Conservation (phyloP, 352 stramenopile species). For the Globisporangium takayamanum region DNA sequence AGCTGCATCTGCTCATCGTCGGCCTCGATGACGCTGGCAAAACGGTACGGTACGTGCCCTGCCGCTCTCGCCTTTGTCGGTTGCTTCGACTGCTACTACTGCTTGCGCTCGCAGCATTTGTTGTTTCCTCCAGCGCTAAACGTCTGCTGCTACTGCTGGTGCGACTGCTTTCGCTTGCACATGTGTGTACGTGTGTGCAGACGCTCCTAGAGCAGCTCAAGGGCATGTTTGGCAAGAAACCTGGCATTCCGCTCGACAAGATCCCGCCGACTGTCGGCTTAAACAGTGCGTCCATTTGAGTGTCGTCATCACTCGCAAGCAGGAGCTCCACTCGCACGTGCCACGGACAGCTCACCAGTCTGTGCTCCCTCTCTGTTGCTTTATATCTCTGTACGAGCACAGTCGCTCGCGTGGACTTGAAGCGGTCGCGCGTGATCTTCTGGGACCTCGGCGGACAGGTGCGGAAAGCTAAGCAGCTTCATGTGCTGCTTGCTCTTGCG, state of each 20-base stretch:
- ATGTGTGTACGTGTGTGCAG: conserved; percentile 15
- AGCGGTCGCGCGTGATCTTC: conserved; percentile 84
- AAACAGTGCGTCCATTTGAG: conserved; percentile 53
- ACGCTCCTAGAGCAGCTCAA: conserved; percentile 90
- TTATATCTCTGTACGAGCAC: background rate
- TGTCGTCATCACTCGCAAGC: background rate
- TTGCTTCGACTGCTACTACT: too few species aligned
- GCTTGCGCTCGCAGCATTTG: too few species aligned
- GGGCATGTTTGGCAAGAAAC: conserved; percentile 84
- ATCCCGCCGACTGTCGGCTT: conserved; percentile 90
- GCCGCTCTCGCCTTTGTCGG: background rate
- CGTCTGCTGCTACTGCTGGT: background rate
- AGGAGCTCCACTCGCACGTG: background rate
- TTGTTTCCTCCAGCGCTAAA: background rate
- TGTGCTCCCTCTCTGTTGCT: background rate
- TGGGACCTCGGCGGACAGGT: conserved; percentile 91
- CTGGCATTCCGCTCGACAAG: conserved; percentile 85
- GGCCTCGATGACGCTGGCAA: conserved; percentile 90
- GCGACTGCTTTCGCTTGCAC: background rate
- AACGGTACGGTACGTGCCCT: conserved; percentile 68
- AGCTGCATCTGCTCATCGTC: conserved; percentile 90
- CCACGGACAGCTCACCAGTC: too few species aligned
- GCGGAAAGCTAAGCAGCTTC: background rate
- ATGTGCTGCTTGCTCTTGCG: too few species aligned
- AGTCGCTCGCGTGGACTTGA: conserved; percentile 82